These are phyloP conservation scores for Phytopythium montanum DNA, from an alignment of 352 stramenopile species.

Conservation along the genomic window DNA sequence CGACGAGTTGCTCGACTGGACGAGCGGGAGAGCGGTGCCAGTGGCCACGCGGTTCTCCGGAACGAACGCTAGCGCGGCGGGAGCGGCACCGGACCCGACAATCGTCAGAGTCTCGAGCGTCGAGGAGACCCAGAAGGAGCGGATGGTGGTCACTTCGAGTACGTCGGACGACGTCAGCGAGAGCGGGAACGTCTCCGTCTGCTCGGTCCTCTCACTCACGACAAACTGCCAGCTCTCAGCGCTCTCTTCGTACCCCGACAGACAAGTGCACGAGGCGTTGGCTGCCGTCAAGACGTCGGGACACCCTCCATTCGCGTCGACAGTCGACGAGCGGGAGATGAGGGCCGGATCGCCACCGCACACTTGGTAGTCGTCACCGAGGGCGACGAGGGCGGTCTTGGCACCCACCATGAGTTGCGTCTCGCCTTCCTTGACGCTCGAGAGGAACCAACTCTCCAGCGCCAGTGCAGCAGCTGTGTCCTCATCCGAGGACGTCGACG, in stretches of 20 bases:
- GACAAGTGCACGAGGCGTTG: constrained; percentile 37
- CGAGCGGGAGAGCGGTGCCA: constrained; percentile 14
- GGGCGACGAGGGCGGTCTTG: not conserved
- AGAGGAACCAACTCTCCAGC: constrained; percentile 26
- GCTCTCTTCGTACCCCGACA: constrained; percentile 24
- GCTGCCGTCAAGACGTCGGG: constrained; percentile 27
- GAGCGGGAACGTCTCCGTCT: constrained; percentile 13
- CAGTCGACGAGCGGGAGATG: constrained; percentile 22
- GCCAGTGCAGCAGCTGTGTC: constrained; percentile 5
- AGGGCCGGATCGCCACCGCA: constrained; percentile 27
- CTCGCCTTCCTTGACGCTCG: constrained; percentile 25
- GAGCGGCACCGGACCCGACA: constrained; percentile 11
- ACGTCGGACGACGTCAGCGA: constrained; percentile 19
- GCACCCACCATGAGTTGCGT: constrained; percentile 29
- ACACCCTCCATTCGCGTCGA: constrained; percentile 29
- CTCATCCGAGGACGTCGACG: constrained; percentile 5
- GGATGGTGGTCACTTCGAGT: constrained; percentile 22
- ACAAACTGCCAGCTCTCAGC: constrained; percentile 24
- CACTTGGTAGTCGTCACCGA: constrained; percentile 13
- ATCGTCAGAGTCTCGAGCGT: constrained; percentile 24
- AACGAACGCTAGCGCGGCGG: constrained; percentile 20
- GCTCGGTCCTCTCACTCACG: constrained; percentile 16
- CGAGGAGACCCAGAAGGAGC: constrained; percentile 27
- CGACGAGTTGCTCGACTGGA: constrained; percentile 19
- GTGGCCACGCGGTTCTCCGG: constrained; percentile 21